Percentiles rank a stretch among this genome's conserved stretches.
Evolutionary conservation across 148 eudicot species (phyloP).

Genomic region (Rhododendron kiyosumense): DNA sequence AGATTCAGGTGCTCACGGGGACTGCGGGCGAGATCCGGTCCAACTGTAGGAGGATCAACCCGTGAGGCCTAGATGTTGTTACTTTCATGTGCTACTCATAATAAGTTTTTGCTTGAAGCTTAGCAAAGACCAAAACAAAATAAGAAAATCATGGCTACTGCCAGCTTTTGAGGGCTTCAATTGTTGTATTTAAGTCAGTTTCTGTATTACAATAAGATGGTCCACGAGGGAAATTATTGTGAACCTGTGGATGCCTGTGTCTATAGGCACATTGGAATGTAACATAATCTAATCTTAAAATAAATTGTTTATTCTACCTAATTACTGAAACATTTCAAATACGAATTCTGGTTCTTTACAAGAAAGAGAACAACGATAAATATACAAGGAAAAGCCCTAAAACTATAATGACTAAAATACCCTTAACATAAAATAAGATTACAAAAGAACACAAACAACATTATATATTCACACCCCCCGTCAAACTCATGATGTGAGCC

Average conservation of each 20-base stretch:
- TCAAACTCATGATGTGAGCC: too few species aligned
- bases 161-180: background rate
- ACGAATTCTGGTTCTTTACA: too few species aligned
- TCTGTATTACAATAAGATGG: background rate
- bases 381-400: too few species aligned
- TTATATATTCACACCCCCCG: too few species aligned
- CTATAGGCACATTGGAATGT: too few species aligned
- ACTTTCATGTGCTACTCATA: background rate
- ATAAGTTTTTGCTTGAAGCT: background rate
- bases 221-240: background rate
- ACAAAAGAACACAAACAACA: too few species aligned
- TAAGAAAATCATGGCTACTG: background rate
- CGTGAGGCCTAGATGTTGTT: background rate
- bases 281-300: too few species aligned
- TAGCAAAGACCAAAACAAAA: background rate
- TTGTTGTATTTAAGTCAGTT: background rate
- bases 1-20: slow-evolving; percentile 21
- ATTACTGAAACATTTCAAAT: too few species aligned
- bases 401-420: too few species aligned
- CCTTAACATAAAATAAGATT: too few species aligned
- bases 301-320: too few species aligned
- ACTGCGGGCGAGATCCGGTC: slow-evolving; percentile 21
- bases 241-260: background rate
- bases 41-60: slow-evolving; percentile 12
- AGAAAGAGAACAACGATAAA: too few species aligned